Conservation (phyloP, 1,139 yeast species). For the Kazachstania sp. region DNA sequence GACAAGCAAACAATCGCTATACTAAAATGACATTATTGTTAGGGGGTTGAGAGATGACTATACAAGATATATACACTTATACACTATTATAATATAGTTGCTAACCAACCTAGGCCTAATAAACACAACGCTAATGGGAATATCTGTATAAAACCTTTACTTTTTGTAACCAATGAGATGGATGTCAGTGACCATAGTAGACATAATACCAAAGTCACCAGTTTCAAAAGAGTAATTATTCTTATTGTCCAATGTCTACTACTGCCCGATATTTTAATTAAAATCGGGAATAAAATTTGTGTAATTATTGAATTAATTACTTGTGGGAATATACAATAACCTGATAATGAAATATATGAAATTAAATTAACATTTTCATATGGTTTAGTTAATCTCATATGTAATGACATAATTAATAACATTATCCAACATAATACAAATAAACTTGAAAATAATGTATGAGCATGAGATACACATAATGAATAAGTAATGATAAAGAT, state of each 20-base stretch:
- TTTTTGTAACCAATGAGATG: slow-evolving; percentile 22
- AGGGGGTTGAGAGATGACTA: too few relatives aligned
- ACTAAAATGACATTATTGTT: too few relatives aligned
- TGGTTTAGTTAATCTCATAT: slow-evolving; percentile 23
- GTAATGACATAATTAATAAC: slow-evolving; percentile 25
- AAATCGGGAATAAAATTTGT: slow-evolving; percentile 21
- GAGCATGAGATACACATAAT: slow-evolving; percentile 24
- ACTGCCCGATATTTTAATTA: slow-evolving; percentile 10
- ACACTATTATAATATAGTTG: slow-evolving; percentile 11
- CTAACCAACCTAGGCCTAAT: slow-evolving; percentile 24
- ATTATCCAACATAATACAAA: slow-evolving; percentile 27
- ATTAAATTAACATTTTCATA: slow-evolving; percentile 21
- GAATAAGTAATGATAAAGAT: slow-evolving; percentile 26
- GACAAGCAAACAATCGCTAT: too few relatives aligned
- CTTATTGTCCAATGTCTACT: slow-evolving; percentile 16
- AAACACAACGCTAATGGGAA: slow-evolving; percentile 26
- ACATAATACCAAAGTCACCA: slow-evolving; percentile 16
- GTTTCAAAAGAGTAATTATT: slow-evolving; percentile 12
- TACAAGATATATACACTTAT: not conserved
- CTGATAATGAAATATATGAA: slow-evolving; percentile 26
- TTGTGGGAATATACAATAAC: slow-evolving; percentile 30
- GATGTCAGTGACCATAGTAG: slow-evolving; percentile 24
- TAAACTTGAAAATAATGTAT: slow-evolving; percentile 24
- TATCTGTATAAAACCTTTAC: slow-evolving; percentile 19
- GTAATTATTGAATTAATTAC: slow-evolving; percentile 22